Base-by-base conservation (phyloP, 805 yeast species). In the Wickerhamomyces silvicola region DNA sequence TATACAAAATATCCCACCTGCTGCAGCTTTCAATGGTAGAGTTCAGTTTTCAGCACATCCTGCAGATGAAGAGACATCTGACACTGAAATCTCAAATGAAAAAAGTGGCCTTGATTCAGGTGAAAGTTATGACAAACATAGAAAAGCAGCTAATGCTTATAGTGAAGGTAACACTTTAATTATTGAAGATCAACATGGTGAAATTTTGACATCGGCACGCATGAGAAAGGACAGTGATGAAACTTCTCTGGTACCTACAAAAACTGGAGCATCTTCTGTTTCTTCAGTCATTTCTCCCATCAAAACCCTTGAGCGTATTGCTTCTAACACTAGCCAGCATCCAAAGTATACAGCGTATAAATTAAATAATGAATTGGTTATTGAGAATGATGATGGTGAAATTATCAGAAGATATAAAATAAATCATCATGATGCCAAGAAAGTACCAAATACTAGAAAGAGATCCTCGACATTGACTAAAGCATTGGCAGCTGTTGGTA, bases 351-450 rank as follows among this genome's bases (percentile, higher is more conserved):
- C 62, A 57, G 97, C 96, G 2, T 90, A 78, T 56, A 82, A 81
- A 56, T 66, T 84, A 24, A 92, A 80, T 50, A 78, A 85, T 47
- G 66, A 77, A 37, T 72, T 92, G 33, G 68, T 86, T 37, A 80
- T 92, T 36, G 98, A 90, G 56, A 83, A 87, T 48, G 84, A 75
- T 27, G 95, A 88, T 10, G 98, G 97, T 42, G 97, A 90, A 46
- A 75, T 92, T 35, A 64, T 92, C 28, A 76, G 95, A 50, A 68
- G 95, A 32, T 90, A 87, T 58, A 71, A 64, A 46, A 78, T 88
- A 32, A 83, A 79, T 46, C 70, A 74, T 4, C 85, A 78, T 43
- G 39, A 32, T 6, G 28, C 35, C 4, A 23, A 27, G 13, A 27
- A 22, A 7, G n/a, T n/a, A n/a, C n/a, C n/a, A n/a, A 9, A 35